Percentiles rank a stretch among this genome's conserved stretches.
These are phyloP conservation scores for Fraxinus ornus DNA, from an alignment of 305 asterid genomes.

Conservation along the genomic window DNA sequence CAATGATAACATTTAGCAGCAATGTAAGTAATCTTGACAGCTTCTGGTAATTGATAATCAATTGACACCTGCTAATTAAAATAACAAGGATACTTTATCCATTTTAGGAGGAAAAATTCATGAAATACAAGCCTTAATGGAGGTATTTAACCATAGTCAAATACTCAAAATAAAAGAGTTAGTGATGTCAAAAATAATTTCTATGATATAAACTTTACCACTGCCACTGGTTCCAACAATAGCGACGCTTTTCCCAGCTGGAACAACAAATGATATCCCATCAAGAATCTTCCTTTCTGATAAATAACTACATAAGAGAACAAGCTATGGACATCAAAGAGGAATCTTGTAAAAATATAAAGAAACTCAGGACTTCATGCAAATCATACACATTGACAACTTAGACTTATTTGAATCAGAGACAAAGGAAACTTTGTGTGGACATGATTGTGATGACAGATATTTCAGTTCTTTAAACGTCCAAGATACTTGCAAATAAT, in stretches of 20 bases:
- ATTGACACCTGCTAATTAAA: conserved; percentile 6
- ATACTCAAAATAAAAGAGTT: conserved; percentile 12
- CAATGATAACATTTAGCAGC: neutral
- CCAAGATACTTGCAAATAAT: neutral
- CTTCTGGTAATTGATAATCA: conserved; percentile 9
- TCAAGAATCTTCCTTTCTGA: conserved; percentile 90
- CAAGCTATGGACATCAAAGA: conserved; percentile 26
- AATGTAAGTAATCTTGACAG: conserved; percentile 11
- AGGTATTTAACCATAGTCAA: conserved; percentile 8
- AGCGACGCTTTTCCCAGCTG: conserved; percentile 99
- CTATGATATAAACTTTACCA: conserved; percentile 50
- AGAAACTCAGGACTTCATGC: neutral
- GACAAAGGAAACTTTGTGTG: neutral
- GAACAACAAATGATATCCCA: conserved; percentile 83
- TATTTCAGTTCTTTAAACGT: neutral
- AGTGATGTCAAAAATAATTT: conserved; percentile 14
- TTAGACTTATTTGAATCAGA: conserved; percentile 5
- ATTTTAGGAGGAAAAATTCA: conserved; percentile 7
- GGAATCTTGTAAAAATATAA: neutral
- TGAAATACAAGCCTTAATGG: conserved; percentile 2
- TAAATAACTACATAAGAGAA: conserved; percentile 58
- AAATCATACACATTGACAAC: conserved; percentile 16
- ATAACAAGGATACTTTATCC: conserved; percentile 5
- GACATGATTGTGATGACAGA: neutral
- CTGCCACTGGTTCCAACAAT: conserved; percentile 99